Evolutionary conservation across 768 basidiomycete genomes (phyloP).

Genomic region (Macrolepiota albuminosa): DNA sequence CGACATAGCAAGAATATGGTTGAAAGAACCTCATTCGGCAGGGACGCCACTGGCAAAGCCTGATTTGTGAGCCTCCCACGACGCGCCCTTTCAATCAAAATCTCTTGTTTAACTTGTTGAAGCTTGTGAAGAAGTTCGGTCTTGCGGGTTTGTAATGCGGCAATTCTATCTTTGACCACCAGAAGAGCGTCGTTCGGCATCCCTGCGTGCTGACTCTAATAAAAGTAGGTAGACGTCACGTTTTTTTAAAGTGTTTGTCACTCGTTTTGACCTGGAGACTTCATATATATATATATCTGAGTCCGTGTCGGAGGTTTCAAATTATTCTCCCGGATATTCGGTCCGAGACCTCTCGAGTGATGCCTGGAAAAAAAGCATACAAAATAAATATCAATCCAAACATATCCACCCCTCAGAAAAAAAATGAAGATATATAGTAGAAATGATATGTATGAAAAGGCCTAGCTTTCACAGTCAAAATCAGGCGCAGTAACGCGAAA

Average conservation of each 20-base stretch:
- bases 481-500: neutral
- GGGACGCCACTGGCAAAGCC: conserved; percentile 24
- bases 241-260: neutral
- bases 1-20: conserved; percentile 33
- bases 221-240: neutral
- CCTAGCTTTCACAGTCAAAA: neutral
- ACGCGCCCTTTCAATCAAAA: conserved; percentile 25
- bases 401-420: neutral
- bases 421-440: neutral
- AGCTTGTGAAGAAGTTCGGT: conserved; percentile 28
- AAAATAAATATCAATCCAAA: too few species aligned
- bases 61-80: conserved; percentile 32
- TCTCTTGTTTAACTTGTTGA: conserved; percentile 25
- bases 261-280: neutral
- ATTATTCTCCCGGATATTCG: too few species aligned
- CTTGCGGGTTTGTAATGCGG: conserved; percentile 23
- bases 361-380: too few species aligned
- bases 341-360: too few species aligned
- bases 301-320: neutral
- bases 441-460: too few species aligned
- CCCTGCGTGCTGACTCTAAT: neutral
- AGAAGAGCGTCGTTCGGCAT: conserved; percentile 7
- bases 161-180: conserved; percentile 16
- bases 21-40: conserved; percentile 38
- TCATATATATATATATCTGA: neutral